Conservation (phyloP, 2,329 filamentous ascomycete genomes). For the Septoria petroselini region DNA sequence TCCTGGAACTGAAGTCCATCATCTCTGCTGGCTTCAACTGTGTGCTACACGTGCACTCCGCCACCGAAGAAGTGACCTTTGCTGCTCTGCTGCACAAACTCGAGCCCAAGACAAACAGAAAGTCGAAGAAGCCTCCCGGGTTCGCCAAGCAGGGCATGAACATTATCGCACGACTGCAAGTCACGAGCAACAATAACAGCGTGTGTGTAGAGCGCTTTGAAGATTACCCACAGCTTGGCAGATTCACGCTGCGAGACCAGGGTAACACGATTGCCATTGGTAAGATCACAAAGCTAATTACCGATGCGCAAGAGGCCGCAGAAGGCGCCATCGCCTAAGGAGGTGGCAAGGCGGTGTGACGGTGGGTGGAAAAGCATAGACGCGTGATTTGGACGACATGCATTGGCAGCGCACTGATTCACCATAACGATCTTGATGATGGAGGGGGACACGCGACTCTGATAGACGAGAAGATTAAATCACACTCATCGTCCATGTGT, state of each 20-base stretch:
- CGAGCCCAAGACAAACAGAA: slow-evolving; percentile 88
- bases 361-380: neutral
- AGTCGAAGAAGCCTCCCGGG: slow-evolving; percentile 88
- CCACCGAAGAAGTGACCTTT: slow-evolving; percentile 96
- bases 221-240: slow-evolving; percentile 90
- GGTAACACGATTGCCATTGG: slow-evolving; percentile 99
- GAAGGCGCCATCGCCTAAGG: slow-evolving; percentile 19
- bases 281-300: slow-evolving; percentile 91
- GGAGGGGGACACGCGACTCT: too few relatives aligned
- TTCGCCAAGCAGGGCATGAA: slow-evolving; percentile 79
- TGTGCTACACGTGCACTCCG: slow-evolving; percentile 93
- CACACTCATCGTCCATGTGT: too few relatives aligned
- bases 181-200: slow-evolving; percentile 71
- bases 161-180: slow-evolving; percentile 88
- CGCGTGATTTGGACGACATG: neutral
- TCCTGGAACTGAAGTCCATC: slow-evolving; percentile 92
- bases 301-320: slow-evolving; percentile 36
- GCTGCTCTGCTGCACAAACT: slow-evolving; percentile 83
- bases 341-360: neutral
- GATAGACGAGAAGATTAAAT: too few relatives aligned
- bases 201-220: slow-evolving; percentile 95
- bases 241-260: slow-evolving; percentile 81
- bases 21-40: slow-evolving; percentile 95
- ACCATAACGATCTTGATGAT: slow-evolving; percentile 9
- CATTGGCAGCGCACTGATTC: neutral